Evolutionary conservation across 768 basidiomycete genomes (phyloP).

Genomic region (Omphalotus guepiniiformis): DNA sequence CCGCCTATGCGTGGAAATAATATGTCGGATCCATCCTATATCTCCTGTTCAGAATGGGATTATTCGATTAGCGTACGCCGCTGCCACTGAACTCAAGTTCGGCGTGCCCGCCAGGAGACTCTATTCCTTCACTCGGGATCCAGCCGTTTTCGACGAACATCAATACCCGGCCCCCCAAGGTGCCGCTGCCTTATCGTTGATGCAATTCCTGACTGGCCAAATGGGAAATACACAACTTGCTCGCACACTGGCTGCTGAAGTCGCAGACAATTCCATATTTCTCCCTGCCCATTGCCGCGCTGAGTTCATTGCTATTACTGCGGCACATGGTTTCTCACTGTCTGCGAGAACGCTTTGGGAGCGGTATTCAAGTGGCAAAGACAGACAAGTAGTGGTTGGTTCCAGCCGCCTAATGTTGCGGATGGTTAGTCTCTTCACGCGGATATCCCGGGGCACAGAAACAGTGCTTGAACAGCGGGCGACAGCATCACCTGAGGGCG

Average conservation of each 20-base stretch:
- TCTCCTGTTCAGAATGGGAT: constrained; percentile 38
- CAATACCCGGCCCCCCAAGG: constrained; percentile 50
- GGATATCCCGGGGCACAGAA: constrained; percentile 21
- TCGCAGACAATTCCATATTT: constrained; percentile 34
- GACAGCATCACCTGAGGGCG: background rate
- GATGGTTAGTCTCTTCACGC: constrained; percentile 44
- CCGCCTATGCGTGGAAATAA: constrained; percentile 35
- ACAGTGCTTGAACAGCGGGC: constrained; percentile 8
- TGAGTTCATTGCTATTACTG: constrained; percentile 43
- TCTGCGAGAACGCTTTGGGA: constrained; percentile 56
- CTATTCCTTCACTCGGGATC: constrained; percentile 41
- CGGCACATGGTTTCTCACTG: constrained; percentile 41
- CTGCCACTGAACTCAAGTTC: constrained; percentile 26
- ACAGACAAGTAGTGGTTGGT: constrained; percentile 37
- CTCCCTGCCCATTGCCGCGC: constrained; percentile 45
- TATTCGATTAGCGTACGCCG: constrained; percentile 43
- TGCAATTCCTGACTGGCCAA: constrained; percentile 36
- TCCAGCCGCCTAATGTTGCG: constrained; percentile 42
- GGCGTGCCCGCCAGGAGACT: constrained; percentile 37
- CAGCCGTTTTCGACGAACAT: constrained; percentile 24
- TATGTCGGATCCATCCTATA: constrained; percentile 32
- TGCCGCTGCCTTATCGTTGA: constrained; percentile 45
- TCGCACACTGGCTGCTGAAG: constrained; percentile 46
- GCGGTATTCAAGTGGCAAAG: constrained; percentile 41
- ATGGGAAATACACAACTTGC: constrained; percentile 41